Percentiles rank a stretch among this genome's conserved stretches.
phyloP scores from a whole-genome alignment of 2,329 filamentous ascomycete genomes.

The Neonectria punicea region DNA sequence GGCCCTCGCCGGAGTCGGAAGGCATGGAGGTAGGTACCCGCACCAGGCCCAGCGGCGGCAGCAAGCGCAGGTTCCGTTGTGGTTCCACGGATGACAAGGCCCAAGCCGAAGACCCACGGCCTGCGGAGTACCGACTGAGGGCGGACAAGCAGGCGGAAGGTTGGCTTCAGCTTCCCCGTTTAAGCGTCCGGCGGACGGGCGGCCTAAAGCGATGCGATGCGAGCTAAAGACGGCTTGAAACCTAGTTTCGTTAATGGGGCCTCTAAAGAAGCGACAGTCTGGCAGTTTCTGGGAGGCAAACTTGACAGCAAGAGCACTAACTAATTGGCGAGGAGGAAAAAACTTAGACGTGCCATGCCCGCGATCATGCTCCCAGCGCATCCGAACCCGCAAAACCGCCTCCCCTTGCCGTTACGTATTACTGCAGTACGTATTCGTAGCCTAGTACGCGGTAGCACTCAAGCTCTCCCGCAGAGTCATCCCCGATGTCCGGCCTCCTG shows the following conservation, averaged over 20 bases:
- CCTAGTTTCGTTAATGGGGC: slow-evolving; percentile 21
- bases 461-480: neutral
- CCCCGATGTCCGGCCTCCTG: slow-evolving; percentile 19
- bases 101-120: neutral
- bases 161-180: slow-evolving; percentile 2
- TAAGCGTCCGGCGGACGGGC: slow-evolving; percentile 3
- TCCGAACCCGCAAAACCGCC: slow-evolving; percentile 5
- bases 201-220: slow-evolving; percentile 6
- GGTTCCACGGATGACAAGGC: slow-evolving; percentile 3
- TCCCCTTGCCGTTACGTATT: neutral
- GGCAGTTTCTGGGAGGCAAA: slow-evolving; percentile 13
- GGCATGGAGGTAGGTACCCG: slow-evolving; percentile 1
- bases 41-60: slow-evolving; percentile 13
- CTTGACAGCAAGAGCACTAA: slow-evolving; percentile 10
- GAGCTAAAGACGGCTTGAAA: slow-evolving; percentile 23
- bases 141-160: neutral
- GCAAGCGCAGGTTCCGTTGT: slow-evolving; percentile 9
- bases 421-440: neutral
- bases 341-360: slow-evolving; percentile 13
- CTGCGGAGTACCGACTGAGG: slow-evolving; percentile 1
- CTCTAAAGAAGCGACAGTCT: neutral
- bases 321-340: neutral
- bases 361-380: slow-evolving; percentile 11
- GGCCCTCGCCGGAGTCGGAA: slow-evolving; percentile 22
- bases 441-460: neutral